Percentiles rank a stretch among this genome's conserved stretches.
phyloP scores from a whole-genome alignment of 2,329 filamentous ascomycete genomes.

The Pseudogymnoascus sp. region DNA sequence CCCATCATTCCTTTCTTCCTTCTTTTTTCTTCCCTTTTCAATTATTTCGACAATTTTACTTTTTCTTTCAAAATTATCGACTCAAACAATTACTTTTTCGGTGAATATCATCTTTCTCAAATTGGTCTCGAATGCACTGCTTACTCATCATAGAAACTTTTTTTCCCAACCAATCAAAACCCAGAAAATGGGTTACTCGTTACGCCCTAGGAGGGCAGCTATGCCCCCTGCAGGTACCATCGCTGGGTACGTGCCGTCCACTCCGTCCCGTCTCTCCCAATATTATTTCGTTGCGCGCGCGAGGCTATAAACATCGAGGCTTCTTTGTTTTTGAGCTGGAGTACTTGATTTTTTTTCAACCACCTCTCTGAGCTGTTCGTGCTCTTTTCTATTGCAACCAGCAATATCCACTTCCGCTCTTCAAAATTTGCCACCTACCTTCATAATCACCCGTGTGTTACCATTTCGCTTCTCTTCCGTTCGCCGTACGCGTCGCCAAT shows the following conservation, averaged over 20 bases:
- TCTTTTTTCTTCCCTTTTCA: background rate
- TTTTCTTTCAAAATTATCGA: background rate
- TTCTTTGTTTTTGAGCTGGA: conserved; percentile 2
- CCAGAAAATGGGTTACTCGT: background rate
- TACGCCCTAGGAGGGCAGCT: background rate
- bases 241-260: background rate
- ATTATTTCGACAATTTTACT: background rate
- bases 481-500: conserved; percentile 3
- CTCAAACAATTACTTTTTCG: background rate
- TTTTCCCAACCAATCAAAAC: background rate
- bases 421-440: background rate
- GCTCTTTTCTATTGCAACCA: background rate
- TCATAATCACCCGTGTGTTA: background rate
- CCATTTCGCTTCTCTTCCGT: background rate
- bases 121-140: background rate
- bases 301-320: conserved; percentile 9
- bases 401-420: conserved; percentile 1
- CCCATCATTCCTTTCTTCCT: background rate
- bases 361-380: background rate
- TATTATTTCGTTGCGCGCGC: background rate
- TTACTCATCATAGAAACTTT: conserved; percentile 1
- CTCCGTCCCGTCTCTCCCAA: background rate
- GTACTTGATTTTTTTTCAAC: conserved; percentile 5
- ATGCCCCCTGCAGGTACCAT: background rate
- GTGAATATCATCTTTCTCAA: background rate